These are phyloP conservation scores for Thermochaetoides thermophila DNA, from an alignment of 495 filamentous ascomycete species.

Conservation along the genomic window DNA sequence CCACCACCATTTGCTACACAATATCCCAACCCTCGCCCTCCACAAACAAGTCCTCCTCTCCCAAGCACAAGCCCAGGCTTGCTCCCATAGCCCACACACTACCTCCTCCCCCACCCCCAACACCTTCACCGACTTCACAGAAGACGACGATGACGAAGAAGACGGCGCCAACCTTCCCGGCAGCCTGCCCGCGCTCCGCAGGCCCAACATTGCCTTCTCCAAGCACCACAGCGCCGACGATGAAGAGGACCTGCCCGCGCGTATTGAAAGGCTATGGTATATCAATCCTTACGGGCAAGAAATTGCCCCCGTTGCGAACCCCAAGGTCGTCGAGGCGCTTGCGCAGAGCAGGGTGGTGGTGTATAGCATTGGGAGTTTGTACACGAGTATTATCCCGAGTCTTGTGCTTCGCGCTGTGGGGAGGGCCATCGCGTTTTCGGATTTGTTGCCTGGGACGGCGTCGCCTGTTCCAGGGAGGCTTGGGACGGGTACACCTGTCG, in stretches of 20 bases:
- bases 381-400: slow-evolving; percentile 64
- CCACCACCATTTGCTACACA: too few species aligned
- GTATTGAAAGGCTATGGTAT: slow-evolving; percentile 82
- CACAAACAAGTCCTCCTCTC: too few species aligned
- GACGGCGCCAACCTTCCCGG: slow-evolving; percentile 87
- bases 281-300: slow-evolving; percentile 93
- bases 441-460: too few species aligned
- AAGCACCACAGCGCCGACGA: too few species aligned
- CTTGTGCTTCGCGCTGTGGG: slow-evolving; percentile 55
- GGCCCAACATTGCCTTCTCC: slow-evolving; percentile 63
- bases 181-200: slow-evolving; percentile 60
- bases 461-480: too few species aligned
- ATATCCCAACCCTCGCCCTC: slow-evolving; percentile 15
- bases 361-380: slow-evolving; percentile 83
- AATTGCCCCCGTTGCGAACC: slow-evolving; percentile 68
- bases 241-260: slow-evolving; percentile 51
- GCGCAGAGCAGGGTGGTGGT: slow-evolving; percentile 49
- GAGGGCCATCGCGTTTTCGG: too few species aligned
- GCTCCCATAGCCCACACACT: too few species aligned
- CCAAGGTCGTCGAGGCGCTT: slow-evolving; percentile 57
- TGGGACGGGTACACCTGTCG: too few species aligned
- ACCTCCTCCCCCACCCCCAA: slow-evolving; percentile 16
- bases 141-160: slow-evolving; percentile 22
- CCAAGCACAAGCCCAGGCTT: too few species aligned
- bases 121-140: slow-evolving; percentile 13